Evolutionary conservation across 192 early-diverging fungal genomes (phyloP), one percentile per base, ranked within the genome.

Genomic region (Gamsiella multidivaricata): DNA sequence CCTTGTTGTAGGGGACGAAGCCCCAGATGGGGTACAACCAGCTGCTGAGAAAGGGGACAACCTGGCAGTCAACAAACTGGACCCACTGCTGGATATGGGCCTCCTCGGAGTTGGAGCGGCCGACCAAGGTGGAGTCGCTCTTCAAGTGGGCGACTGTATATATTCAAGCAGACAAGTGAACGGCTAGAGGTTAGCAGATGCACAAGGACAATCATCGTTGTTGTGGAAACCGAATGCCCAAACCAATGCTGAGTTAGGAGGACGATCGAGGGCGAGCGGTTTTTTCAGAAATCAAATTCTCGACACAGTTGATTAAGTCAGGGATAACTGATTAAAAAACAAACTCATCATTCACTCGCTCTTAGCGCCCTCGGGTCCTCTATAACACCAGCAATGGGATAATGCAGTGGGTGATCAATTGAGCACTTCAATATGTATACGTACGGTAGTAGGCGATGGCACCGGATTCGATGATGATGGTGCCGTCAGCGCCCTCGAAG

Each of bases 391-490:
- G n/a, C n/a, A n/a, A n/a, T n/a, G n/a, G n/a, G n/a, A n/a, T n/a
- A n/a, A n/a, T n/a, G n/a, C n/a, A n/a, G n/a, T n/a, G n/a, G n/a
- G n/a, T n/a, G n/a, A n/a, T n/a, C n/a, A n/a, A n/a, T n/a, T n/a
- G n/a, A n/a, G n/a, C n/a, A n/a, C n/a, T n/a, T n/a, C n/a, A n/a
- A n/a, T n/a, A n/a, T n/a, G n/a, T n/a, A 54, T 46, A 81, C 85
- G 67, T 70, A 93, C 92, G 84, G 79, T 98, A 96, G 92, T 92
- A 93, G 43, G 94, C 94, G 73, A 98, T 97, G 66, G 95, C 97
- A 80, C 82, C 89, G 62, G 90, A 92, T 87, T 98, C 95, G 53
- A 80, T 79, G 69, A 87, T 88, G 71, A 93, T 64, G 66, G 73
- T 86, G 46, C 91, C 93, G 42, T 96, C 91, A 71, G 90, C 81